A percentile compares a stretch with the other conserved stretches of the same genome.
Conservation (phyloP, 768 basidiomycete genomes). For the Suillus clintonianus region DNA sequence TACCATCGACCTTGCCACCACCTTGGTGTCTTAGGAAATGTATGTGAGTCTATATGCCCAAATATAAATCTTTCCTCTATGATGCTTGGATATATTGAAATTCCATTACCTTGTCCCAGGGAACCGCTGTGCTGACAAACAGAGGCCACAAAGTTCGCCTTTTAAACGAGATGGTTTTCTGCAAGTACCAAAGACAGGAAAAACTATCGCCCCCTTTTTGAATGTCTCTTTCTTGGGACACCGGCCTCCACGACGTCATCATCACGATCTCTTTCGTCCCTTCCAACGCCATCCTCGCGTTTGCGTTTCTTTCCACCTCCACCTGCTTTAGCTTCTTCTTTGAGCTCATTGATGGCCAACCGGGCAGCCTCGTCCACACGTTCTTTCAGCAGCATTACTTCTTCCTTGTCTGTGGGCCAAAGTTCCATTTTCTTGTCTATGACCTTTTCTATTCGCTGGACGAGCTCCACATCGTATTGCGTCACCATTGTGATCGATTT, state of each 20-base stretch:
- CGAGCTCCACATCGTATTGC: slow-evolving; percentile 96
- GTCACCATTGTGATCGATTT: slow-evolving; percentile 98
- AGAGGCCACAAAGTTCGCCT: background rate
- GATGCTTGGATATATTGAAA: background rate
- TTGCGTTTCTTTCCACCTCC: slow-evolving; percentile 54
- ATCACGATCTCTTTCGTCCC: slow-evolving; percentile 85
- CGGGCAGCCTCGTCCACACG: slow-evolving; percentile 86
- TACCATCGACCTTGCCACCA: background rate
- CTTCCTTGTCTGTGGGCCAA: slow-evolving; percentile 86
- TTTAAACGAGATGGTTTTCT: background rate
- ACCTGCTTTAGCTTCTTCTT: slow-evolving; percentile 63
- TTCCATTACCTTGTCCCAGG: background rate
- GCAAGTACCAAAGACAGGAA: background rate
- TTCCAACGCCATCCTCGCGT: slow-evolving; percentile 47
- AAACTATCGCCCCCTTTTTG: slow-evolving; percentile 45
- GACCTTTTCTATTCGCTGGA: slow-evolving; percentile 93
- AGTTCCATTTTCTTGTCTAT: slow-evolving; percentile 90
- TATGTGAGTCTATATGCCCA: background rate
- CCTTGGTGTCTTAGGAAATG: background rate
- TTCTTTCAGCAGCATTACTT: slow-evolving; percentile 83
- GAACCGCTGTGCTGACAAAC: background rate
- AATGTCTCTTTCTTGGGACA: slow-evolving; percentile 67
- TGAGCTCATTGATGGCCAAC: slow-evolving; percentile 77
- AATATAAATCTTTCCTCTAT: background rate
- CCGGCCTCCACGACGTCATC: slow-evolving; percentile 93